phyloP scores from a whole-genome alignment of 768 basidiomycete species.

The Multifurca ochricompacta region DNA sequence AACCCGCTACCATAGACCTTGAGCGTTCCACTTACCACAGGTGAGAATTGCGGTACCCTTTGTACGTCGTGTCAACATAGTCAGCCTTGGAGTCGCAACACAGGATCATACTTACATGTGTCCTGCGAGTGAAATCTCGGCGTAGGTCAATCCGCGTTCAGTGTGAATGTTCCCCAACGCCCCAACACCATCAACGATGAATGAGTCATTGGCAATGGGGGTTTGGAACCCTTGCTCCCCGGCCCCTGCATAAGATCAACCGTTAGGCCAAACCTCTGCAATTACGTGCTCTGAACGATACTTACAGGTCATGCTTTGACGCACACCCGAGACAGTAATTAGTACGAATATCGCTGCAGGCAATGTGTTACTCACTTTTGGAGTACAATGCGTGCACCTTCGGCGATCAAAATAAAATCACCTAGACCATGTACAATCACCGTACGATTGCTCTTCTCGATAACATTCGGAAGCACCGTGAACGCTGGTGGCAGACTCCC shows the following conservation, averaged over 20 bases:
- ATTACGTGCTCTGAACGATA: not conserved
- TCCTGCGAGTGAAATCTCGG: constrained; percentile 60
- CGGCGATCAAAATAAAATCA: constrained; percentile 66
- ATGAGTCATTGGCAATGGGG: constrained; percentile 55
- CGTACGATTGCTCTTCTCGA: constrained; percentile 61
- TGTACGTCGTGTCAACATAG: no score
- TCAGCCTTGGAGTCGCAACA: not conserved
- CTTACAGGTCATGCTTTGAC: constrained; percentile 17
- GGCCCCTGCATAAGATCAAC: constrained; percentile 38
- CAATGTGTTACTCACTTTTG: constrained; percentile 29
- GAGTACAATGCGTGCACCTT: constrained; percentile 40
- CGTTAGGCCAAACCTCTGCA: not conserved
- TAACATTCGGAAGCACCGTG: constrained; percentile 62
- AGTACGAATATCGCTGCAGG: not conserved
- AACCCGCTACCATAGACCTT: not conserved
- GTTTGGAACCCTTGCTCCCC: constrained; percentile 68
- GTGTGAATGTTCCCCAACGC: constrained; percentile 55
- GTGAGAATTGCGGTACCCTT: constrained; percentile 63
- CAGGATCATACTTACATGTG: constrained; percentile 49
- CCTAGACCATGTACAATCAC: constrained; percentile 68
- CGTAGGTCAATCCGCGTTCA: constrained; percentile 61
- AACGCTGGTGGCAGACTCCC: constrained; percentile 53
- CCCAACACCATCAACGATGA: constrained; percentile 65
- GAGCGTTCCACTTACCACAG: constrained; percentile 35
- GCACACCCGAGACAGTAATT: not conserved